Base-by-base conservation (phyloP, 495 filamentous ascomycete species). In the Penicillium coprophilum region DNA sequence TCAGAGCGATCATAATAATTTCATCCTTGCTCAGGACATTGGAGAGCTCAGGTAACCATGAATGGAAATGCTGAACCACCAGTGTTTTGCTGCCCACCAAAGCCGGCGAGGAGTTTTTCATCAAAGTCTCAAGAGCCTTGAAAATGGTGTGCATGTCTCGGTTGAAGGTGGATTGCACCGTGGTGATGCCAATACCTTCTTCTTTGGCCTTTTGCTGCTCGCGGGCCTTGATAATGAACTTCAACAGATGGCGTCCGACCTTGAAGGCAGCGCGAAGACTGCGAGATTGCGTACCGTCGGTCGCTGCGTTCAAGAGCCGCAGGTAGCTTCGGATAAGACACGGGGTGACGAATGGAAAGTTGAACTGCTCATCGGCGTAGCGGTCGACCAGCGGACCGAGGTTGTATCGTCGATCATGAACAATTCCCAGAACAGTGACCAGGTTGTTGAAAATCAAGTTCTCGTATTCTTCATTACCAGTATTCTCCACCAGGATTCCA, bases 11-110 rank as follows among this genome's bases (percentile, higher is more conserved):
- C 64, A 96, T 85, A 50, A 97, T 73, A 55, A 96, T 94, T 68
- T 99, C 92, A 55, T 89, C 87, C 1, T 86, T 84, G 13, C 78
- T 83, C 63, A 99, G 80, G 32, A 92, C 77, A 13, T 85, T 83
- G 4, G 83, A 82, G 7, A 97, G 82, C 59, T 96, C 92, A 0
- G 94, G 95, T 11, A 99, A 76, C 94, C 94, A 97, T 2, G 89
- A 86, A 67, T 97, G 94, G 69, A 97, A 96, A 71, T 97, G 89
- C 68, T 99, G 94, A 17, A 97, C 92, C 6, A 95, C 88, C 31
- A 99, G 73, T 2, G 94, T 97, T 68, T 97, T 95, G 55, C 89
- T 96, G 27, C 94, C 94, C 31, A 99, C 86, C 46, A 96, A 70
- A 40, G 91, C 84, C 1, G 95, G 89, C 11, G 91, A 88, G 2